Base-by-base conservation (phyloP, 176 grass and related monocot genomes). In the Phragmites australis region DNA sequence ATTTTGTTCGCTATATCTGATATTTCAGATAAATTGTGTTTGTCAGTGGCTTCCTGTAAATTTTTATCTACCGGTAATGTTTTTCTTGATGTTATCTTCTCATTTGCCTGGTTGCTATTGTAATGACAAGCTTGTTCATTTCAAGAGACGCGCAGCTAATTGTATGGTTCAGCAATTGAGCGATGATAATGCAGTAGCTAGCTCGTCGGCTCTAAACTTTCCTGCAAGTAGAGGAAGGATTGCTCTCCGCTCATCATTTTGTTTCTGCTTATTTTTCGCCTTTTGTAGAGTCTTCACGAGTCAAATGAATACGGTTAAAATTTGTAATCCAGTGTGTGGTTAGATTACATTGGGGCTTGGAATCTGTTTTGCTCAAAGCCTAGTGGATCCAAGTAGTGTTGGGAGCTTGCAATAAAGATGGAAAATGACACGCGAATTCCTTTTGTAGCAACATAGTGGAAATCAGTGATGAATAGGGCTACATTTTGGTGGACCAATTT, bases 321-420 rank as follows among this genome's bases (percentile, higher is more conserved):
- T 40, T 18, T 40, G 16, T 40, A 65, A 18, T 21, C 2, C 17
- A n/a, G 8, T 37, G 31, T 10, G 9, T 40, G 31, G 61, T 65
- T 6, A 40, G 1, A 31, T 31, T 31, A 61, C 12, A 16, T 21
- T 66, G 41, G 63, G 37, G 6, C 34, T 37, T 2, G 34, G 5
- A 37, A 37, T 37, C 34, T 37, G 5, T 37, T 37, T 37, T 37
- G 34, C 34, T 37, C 5, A 37, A 37, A 37, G 32, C 18, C 53
- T 71, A 86, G 15, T 79, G 69, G 55, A 39, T 70, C 50, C 59
- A 61, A 63, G 25, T 68, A 55, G 61, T 56, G 34, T 42, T 37
- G 14, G 26, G 32, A 41, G 34, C 34, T 81, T 83, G 53, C 54
- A 68, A 25, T 57, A 47, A 74, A 34, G 21, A 37, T 16, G 12